Percentiles rank a stretch among this genome's conserved stretches.
Conservation (phyloP, 192 early-diverging fungal genomes). For the Phycomyces blakesleeanus region DNA sequence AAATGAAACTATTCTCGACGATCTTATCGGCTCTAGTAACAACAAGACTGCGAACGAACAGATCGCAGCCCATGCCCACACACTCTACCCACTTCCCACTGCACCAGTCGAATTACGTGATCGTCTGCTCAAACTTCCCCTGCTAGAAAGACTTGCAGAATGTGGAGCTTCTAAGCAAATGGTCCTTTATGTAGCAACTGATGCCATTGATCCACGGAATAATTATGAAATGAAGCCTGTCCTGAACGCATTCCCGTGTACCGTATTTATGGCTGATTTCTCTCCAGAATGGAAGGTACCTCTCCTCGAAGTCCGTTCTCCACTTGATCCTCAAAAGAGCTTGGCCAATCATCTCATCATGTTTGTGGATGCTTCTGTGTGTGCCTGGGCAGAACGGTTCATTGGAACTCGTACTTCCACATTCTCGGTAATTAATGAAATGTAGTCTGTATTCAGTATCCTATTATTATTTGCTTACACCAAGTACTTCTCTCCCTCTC, state of each 20-base stretch:
- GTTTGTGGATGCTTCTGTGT: constrained; percentile 19
- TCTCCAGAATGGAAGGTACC: constrained; percentile 9
- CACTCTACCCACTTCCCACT: not conserved
- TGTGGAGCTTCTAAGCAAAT: constrained; percentile 7
- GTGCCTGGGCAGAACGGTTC: constrained; percentile 19
- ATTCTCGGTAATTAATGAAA: constrained; percentile 8
- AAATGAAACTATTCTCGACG: constrained; percentile 4
- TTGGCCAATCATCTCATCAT: constrained; percentile 9
- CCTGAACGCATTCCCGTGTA: constrained; percentile 47
- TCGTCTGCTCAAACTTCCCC: not conserved
- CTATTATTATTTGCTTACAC: not conserved
- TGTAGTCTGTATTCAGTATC: not conserved
- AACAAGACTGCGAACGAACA: constrained; percentile 1
- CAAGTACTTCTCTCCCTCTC: not conserved
- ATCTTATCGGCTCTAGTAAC: constrained; percentile 11
- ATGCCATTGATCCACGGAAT: constrained; percentile 33
- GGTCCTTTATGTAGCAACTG: constrained; percentile 43
- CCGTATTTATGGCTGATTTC: constrained; percentile 47
- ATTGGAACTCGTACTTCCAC: constrained; percentile 14
- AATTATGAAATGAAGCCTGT: constrained; percentile 24
- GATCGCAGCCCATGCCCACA: not conserved
- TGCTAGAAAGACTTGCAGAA: not conserved
- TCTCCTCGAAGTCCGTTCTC: not conserved
- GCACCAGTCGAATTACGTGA: not conserved
- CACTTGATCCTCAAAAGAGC: constrained; percentile 9